A percentile compares a stretch with the other conserved stretches of the same genome.
Conservation (phyloP, 768 basidiomycete genomes). For the Punctularia strigosozonata region DNA sequence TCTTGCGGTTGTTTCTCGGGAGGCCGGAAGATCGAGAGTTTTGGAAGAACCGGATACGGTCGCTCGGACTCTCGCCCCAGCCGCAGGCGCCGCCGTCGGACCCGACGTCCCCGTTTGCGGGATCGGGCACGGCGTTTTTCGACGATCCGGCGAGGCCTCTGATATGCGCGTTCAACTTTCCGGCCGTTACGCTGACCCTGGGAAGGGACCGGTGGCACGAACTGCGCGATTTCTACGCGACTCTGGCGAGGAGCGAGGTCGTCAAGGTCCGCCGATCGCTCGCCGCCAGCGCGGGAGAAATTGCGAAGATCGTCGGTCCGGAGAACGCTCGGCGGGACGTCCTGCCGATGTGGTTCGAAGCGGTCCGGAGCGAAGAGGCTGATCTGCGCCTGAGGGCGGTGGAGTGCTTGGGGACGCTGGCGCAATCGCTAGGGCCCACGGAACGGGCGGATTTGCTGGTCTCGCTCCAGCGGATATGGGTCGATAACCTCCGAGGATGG, state of each 20-base stretch:
- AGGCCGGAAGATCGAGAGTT: constrained; percentile 24
- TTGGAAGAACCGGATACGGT: not conserved
- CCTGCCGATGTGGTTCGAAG: constrained; percentile 57
- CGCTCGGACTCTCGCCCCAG: constrained; percentile 1
- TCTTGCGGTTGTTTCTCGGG: constrained; percentile 71
- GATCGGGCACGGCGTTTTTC: constrained; percentile 27
- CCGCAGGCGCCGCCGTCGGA: constrained; percentile 1
- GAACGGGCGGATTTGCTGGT: constrained; percentile 25
- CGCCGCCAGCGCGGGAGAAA: constrained; percentile 80
- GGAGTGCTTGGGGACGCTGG: constrained; percentile 50
- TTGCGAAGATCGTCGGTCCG: constrained; percentile 75
- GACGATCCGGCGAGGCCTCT: constrained; percentile 63
- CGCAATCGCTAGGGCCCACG: constrained; percentile 38
- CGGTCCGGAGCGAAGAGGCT: constrained; percentile 42
- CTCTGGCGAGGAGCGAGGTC: constrained; percentile 47
- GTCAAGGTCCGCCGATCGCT: constrained; percentile 65
- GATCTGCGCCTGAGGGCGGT: constrained; percentile 65
- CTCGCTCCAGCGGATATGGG: constrained; percentile 43
- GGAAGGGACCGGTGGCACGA: constrained; percentile 67
- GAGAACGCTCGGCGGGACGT: constrained; percentile 59
- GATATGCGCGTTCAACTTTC: constrained; percentile 84
- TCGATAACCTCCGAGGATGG: constrained; percentile 56
- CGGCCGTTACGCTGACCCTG: constrained; percentile 78
- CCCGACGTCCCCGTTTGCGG: constrained; percentile 5
- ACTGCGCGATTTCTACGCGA: constrained; percentile 54